Base-by-base conservation (phyloP, 352 stramenopile genomes). In the Phytophthora pisi region DNA sequence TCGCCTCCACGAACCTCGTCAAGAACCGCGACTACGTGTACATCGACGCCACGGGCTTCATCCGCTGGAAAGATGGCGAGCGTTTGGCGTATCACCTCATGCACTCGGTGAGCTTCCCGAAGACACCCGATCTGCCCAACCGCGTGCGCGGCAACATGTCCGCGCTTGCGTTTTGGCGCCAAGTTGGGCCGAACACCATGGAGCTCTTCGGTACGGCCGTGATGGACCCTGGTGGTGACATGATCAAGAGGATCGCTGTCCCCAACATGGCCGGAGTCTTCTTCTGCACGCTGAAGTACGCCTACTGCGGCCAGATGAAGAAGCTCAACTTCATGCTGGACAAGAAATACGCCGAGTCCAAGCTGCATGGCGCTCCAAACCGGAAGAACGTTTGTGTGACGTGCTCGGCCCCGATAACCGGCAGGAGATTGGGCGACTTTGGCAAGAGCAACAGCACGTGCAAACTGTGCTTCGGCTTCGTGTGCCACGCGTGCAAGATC, bases 61-160 rank as follows among this genome's bases (percentile, higher is more conserved):
- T 71, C 3, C 45, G 36, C 1, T 62, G 42, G 34, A 47, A n/a
- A n/a, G 74, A 68, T 15, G 70, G 74, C 5, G 74, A 81, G 4
- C 66, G 66, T 10, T 13, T 81, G 20, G 74, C 52, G 2, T 81
- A 77, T 53, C 74, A 81, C 51, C 43, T 80, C 8, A 60, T 77
- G 50, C 72, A 79, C 57, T 77, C 68, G 6, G 66, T 80, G 23
- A 68, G 65, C 20, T 77, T 81, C 38, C 74, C 74, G 0, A 62
- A 79, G 38, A 77, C 67, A 0, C 74, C 59, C 1, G 58, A 70
- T n/a, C 61, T 81, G 0, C 73, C 73, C n/a, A 82, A 86, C 60
- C 79, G 78, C 15, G 60, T 88, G 2, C 81, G 81, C 38, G 71
- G 72, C 4, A 66, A 81, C 42, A 64, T 88, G 52, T 89, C 81